Evolutionary conservation across 2,329 filamentous ascomycete species (phyloP).

Genomic region (Plenodomus biglobosus): DNA sequence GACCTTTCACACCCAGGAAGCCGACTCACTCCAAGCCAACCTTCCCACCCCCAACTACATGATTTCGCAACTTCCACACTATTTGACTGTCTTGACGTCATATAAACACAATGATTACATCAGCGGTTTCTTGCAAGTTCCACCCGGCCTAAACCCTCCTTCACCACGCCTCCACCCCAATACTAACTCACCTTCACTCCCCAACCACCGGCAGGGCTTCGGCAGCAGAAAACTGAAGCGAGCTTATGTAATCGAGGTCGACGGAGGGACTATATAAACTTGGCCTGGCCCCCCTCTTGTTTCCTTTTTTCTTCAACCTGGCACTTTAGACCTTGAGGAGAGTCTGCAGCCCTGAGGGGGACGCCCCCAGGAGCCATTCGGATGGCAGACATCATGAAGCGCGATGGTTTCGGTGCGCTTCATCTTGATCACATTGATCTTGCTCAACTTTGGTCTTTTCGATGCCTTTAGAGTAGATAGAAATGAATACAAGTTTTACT

Average conservation of each 20-base stretch:
- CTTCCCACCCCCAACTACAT: too few species aligned
- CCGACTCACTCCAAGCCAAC: too few species aligned
- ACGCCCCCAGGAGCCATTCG: background rate
- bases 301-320: background rate
- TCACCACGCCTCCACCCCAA: background rate
- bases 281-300: background rate
- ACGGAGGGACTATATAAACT: background rate
- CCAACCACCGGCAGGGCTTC: background rate
- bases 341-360: background rate
- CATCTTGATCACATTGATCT: background rate
- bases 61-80: too few species aligned
- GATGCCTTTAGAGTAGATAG: too few species aligned
- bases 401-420: too few species aligned
- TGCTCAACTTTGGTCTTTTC: background rate
- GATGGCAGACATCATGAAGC: background rate
- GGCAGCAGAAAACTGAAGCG: too few species aligned
- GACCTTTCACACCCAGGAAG: too few species aligned
- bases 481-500: too few species aligned
- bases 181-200: background rate
- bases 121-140: background rate
- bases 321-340: background rate
- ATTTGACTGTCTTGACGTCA: too few species aligned
- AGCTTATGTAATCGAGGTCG: too few species aligned
- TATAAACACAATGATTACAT: too few species aligned
- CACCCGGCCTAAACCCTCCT: background rate